A percentile compares a stretch with the other conserved stretches of the same genome.
These are phyloP conservation scores for Candida maltosa DNA, from an alignment of 805 yeast species.

Conservation along the genomic window DNA sequence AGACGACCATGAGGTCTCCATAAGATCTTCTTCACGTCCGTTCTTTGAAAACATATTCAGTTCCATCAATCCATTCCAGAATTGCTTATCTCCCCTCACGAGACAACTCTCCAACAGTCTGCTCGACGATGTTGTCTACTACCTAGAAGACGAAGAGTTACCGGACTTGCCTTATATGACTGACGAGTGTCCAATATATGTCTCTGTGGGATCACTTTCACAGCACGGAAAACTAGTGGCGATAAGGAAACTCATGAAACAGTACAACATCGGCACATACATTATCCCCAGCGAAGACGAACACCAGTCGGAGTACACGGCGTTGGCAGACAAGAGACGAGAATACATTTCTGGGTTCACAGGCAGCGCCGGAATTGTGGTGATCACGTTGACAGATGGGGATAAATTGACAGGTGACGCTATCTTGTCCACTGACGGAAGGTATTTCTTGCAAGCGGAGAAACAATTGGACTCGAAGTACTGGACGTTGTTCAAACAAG, in stretches of 20 bases:
- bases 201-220: conserved; percentile 27
- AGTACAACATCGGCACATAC: conserved; percentile 66
- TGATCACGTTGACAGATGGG: conserved; percentile 55
- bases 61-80: conserved; percentile 15
- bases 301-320: conserved; percentile 89
- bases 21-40: conserved; percentile 14
- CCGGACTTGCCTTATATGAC: conserved; percentile 23
- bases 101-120: conserved; percentile 5
- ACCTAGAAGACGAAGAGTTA: conserved; percentile 18
- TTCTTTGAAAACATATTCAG: no score
- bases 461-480: conserved; percentile 67
- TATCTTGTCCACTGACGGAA: conserved; percentile 86
- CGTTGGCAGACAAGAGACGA: conserved; percentile 77
- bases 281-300: conserved; percentile 86
- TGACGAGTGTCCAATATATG: conserved; percentile 7
- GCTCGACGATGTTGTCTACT: conserved; percentile 11
- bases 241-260: conserved; percentile 63
- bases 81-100: conserved; percentile 17
- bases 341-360: conserved; percentile 83
- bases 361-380: conserved; percentile 91
- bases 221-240: conserved; percentile 57
- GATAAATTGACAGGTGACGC: conserved; percentile 59
- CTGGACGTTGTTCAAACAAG: conserved; percentile 82
- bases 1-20: conserved; percentile 14
- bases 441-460: conserved; percentile 89